Percentiles rank a stretch among this genome's conserved stretches.
Evolutionary conservation across 1,284 basidiomycete species (phyloP).

Genomic region (Leccinum variabile): DNA sequence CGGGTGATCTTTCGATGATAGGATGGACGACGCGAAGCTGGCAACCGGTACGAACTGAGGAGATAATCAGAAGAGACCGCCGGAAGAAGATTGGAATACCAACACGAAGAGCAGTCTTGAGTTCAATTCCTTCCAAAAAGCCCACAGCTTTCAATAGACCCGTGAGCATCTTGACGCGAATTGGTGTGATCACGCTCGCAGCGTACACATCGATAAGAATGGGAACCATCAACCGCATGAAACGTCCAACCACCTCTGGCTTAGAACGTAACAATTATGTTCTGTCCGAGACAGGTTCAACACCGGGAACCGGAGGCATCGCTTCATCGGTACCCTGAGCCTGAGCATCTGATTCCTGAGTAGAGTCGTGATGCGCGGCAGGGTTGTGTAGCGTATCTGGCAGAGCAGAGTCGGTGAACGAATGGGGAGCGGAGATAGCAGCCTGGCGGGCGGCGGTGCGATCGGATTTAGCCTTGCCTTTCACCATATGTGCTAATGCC

Average conservation of each 20-base stretch:
- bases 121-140: conserved; percentile 76
- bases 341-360: conserved; percentile 34
- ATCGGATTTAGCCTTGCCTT: conserved; percentile 77
- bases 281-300: conserved; percentile 52
- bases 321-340: conserved; percentile 40
- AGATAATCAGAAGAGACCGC: conserved; percentile 12
- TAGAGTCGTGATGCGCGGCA: conserved; percentile 28
- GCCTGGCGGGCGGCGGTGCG: conserved; percentile 64
- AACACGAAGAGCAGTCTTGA: conserved; percentile 77
- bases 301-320: conserved; percentile 15
- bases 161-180: conserved; percentile 84
- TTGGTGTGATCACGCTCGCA: conserved; percentile 84
- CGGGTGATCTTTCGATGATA: conserved; percentile 88
- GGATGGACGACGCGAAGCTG: conserved; percentile 87
- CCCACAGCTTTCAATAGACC: conserved; percentile 87
- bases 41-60: conserved; percentile 83
- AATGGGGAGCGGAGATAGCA: conserved; percentile 28
- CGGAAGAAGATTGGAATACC: conserved; percentile 16
- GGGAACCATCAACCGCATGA: conserved; percentile 85
- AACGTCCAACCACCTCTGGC: conserved; percentile 73
- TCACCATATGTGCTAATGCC: conserved; percentile 67
- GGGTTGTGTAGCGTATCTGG: conserved; percentile 21
- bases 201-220: conserved; percentile 95
- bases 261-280: conserved; percentile 75
- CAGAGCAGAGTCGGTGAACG: conserved; percentile 29